Evolutionary conservation across 1,284 basidiomycete species (phyloP), one percentile per base, ranked within the genome.

Genomic region (Apiotrichum porosum): DNA sequence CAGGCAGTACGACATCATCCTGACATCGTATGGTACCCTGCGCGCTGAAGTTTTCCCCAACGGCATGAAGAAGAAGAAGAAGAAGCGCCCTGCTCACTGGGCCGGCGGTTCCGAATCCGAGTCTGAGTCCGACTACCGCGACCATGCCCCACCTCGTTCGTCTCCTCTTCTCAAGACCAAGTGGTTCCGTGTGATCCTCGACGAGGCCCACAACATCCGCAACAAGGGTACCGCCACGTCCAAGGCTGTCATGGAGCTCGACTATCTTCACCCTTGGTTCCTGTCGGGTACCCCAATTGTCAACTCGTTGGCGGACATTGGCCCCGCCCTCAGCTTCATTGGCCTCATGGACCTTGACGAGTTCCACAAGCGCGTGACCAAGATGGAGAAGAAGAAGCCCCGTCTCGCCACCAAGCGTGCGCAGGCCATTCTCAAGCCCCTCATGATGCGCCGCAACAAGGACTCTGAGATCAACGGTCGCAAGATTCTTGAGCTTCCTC

Each of bases 161-260:
- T 71, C 69, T 1, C 65, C 68, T 4, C 46, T 73, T 3, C 62
- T 70, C 30, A 44, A 62, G 21, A 55, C 65, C 21, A 49, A 62
- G 9, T 75, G 67, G 64, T 75, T 67, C 52, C 60, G 76, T 15
- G 61, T 75, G 37, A 63, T 75, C 26, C 55, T 76, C 13, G 75
- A 76, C 50, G 76, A 77, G 49, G 72, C 73, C 1, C 73, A 66
- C 37, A 51, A 58, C 23, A 57, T 62, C 31, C 58, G 73, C 21
- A 75, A 74, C 51, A 60, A 55, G 33, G 47, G 45, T 3, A 74
- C 71, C 0, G 60, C 56, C 32, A 60, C 62, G 0, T 57, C 66
- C 9, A 61, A 65, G 46, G 59, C 67, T 0, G 54, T 62, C 17
- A 60, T 58, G 18, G 54, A 57, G 10, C 60, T 73, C 9, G 57